These are phyloP conservation scores for Lolium multiflorum DNA, from an alignment of 176 grass and related monocot genomes.

Conservation along the genomic window DNA sequence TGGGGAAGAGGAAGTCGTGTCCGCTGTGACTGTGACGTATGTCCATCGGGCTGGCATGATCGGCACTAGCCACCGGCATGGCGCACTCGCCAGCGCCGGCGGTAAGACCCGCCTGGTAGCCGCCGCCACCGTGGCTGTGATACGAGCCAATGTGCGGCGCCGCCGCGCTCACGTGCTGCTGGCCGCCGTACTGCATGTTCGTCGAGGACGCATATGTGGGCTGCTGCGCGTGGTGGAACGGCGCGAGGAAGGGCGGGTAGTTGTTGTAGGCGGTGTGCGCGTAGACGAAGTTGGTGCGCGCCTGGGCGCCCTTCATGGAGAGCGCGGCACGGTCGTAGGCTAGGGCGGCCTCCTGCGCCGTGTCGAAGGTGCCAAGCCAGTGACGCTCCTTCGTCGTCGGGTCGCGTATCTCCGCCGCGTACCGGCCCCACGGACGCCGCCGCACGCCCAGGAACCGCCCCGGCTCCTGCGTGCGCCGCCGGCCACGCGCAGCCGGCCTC, in stretches of 20 bases:
- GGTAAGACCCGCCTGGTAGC: slow-evolving; percentile 10
- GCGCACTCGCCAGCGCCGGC: slow-evolving; percentile 47
- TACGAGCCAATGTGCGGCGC: slow-evolving; percentile 46
- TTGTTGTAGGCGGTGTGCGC: slow-evolving; percentile 64
- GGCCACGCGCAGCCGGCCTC: slow-evolving; percentile 30
- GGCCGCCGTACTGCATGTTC: slow-evolving; percentile 28
- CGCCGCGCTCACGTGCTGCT: slow-evolving; percentile 39
- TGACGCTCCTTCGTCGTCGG: slow-evolving; percentile 97
- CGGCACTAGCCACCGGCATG: slow-evolving; percentile 12
- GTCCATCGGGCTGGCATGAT: slow-evolving; percentile 38
- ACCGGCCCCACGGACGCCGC: slow-evolving; percentile 85
- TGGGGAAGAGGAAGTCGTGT: slow-evolving; percentile 61
- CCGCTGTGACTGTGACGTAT: slow-evolving; percentile 21
- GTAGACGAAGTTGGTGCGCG: slow-evolving; percentile 96
- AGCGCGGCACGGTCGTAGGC: slow-evolving; percentile 97
- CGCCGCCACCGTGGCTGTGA: neutral
- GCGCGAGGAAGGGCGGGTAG: slow-evolving; percentile 70
- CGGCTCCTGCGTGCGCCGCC: slow-evolving; percentile 74
- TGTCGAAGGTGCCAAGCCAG: slow-evolving; percentile 99
- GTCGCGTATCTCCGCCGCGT: slow-evolving; percentile 98
- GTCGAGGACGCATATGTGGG: slow-evolving; percentile 37
- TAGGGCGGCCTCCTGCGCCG: slow-evolving; percentile 95
- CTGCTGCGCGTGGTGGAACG: slow-evolving; percentile 66
- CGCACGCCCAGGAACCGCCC: slow-evolving; percentile 93
- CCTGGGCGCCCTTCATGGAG: slow-evolving; percentile 97